Evolutionary conservation across 2,329 filamentous ascomycete genomes (phyloP).

Genomic region (Seiridium unicorne): DNA sequence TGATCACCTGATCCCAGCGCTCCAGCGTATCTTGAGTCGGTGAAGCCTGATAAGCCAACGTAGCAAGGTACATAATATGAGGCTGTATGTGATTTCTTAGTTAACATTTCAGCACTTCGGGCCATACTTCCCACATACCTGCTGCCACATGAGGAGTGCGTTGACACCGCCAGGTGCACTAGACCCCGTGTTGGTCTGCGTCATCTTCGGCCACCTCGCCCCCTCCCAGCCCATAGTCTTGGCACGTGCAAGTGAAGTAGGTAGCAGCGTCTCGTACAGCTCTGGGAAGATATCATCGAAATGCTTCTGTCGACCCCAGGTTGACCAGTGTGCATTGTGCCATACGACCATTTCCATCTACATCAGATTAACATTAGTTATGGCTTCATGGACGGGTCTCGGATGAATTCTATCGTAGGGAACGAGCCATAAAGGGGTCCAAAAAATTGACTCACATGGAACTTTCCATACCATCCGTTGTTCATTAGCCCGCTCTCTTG

Average conservation of each 20-base stretch:
- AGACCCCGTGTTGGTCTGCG: slow-evolving; percentile 39
- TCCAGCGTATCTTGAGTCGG: slow-evolving; percentile 21
- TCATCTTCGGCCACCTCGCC: slow-evolving; percentile 47
- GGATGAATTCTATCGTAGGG: too few relatives aligned
- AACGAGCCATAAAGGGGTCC: too few relatives aligned
- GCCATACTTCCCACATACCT: slow-evolving; percentile 11
- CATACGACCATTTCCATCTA: slow-evolving; percentile 41
- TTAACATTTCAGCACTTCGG: background rate
- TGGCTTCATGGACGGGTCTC: too few relatives aligned
- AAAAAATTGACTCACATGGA: slow-evolving; percentile 22
- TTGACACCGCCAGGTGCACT: slow-evolving; percentile 50
- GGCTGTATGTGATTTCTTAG: slow-evolving; percentile 26
- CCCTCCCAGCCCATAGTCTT: slow-evolving; percentile 31
- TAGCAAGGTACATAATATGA: slow-evolving; percentile 37
- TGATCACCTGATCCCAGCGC: slow-evolving; percentile 25
- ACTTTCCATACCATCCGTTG: slow-evolving; percentile 43
- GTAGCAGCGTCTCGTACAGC: slow-evolving; percentile 31
- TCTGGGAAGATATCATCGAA: slow-evolving; percentile 35
- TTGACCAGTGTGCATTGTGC: slow-evolving; percentile 39
- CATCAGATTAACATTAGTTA: too few relatives aligned
- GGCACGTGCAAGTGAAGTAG: slow-evolving; percentile 27
- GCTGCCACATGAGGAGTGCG: slow-evolving; percentile 50
- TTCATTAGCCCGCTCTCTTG: slow-evolving; percentile 45
- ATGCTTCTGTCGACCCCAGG: slow-evolving; percentile 34
- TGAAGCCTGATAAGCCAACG: slow-evolving; percentile 25